These are phyloP conservation scores for Aurantiochytrium sp. DNA, from an alignment of 108 stramenopile genomes.

Conservation along the genomic window DNA sequence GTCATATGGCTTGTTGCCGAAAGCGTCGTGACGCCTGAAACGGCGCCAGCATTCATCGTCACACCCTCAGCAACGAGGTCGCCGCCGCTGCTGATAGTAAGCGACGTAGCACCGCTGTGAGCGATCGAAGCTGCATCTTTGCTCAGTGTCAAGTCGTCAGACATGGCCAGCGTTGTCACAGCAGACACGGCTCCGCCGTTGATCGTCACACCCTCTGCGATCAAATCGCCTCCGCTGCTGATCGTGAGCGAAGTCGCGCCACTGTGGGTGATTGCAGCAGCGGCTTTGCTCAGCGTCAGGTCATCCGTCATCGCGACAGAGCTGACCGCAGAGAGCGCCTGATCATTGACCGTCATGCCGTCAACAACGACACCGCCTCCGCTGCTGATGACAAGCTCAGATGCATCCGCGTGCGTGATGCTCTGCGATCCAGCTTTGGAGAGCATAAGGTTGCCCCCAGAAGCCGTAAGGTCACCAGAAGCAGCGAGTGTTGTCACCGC, in stretches of 20 bases:
- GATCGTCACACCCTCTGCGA: not conserved
- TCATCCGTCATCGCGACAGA: not conserved
- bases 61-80: not conserved
- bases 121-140: not conserved
- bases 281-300: not conserved
- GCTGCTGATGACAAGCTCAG: not conserved
- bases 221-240: too few species aligned
- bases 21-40: not conserved
- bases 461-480: not conserved
- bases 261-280: not conserved
- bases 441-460: not conserved
- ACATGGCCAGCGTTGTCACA: not conserved
- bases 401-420: not conserved
- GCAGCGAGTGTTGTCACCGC: not conserved
- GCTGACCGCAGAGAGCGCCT: not conserved
- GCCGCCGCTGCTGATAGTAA: not conserved
- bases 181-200: not conserved
- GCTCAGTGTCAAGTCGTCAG: not conserved
- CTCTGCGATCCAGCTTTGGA: not conserved
- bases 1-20: not conserved
- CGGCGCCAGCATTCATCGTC: not conserved
- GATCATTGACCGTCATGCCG: not conserved
- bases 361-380: not conserved
- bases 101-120: not conserved
- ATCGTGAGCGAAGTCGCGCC: not conserved